These are phyloP conservation scores for Spathaspora boniae DNA, from an alignment of 805 yeast genomes.

Conservation along the genomic window DNA sequence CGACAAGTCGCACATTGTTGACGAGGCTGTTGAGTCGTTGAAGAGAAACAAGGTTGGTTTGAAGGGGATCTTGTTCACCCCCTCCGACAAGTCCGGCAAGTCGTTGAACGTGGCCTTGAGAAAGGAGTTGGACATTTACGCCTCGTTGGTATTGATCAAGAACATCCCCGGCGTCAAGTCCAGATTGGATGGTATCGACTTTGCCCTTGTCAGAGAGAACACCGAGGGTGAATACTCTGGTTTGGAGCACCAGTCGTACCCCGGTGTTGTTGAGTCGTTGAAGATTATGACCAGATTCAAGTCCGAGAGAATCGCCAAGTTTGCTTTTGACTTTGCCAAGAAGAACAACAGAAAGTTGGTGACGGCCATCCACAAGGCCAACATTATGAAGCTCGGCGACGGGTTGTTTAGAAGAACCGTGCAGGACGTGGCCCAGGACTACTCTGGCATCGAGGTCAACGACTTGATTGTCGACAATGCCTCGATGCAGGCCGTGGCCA, in stretches of 20 bases:
- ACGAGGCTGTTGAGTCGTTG: slow-evolving; percentile 83
- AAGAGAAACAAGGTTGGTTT: slow-evolving; percentile 96
- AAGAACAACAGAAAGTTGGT: slow-evolving; percentile 89
- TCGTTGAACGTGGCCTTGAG: slow-evolving; percentile 95
- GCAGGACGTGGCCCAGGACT: slow-evolving; percentile 77
- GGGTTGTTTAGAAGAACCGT: slow-evolving; percentile 96
- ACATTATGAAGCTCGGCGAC: slow-evolving; percentile 97
- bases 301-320: slow-evolving; percentile 96
- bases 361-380: slow-evolving; percentile 98
- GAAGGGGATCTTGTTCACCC: slow-evolving; percentile 93
- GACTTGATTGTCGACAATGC: slow-evolving; percentile 98
- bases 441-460: slow-evolving; percentile 76
- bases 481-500: slow-evolving; percentile 98
- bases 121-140: slow-evolving; percentile 93
- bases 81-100: slow-evolving; percentile 70
- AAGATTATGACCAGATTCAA: slow-evolving; percentile 92
- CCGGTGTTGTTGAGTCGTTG: slow-evolving; percentile 95
- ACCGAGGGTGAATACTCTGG: slow-evolving; percentile 99
- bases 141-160: slow-evolving; percentile 90
- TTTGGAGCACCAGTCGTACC: slow-evolving; percentile 94
- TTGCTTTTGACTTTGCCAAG: slow-evolving; percentile 93
- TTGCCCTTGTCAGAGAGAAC: slow-evolving; percentile 95
- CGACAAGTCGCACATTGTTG: slow-evolving; percentile 58
- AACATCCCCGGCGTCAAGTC: slow-evolving; percentile 92
- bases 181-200: slow-evolving; percentile 82